Conservation (phyloP, 495 filamentous ascomycete genomes). For the Penicillium waksmanii region DNA sequence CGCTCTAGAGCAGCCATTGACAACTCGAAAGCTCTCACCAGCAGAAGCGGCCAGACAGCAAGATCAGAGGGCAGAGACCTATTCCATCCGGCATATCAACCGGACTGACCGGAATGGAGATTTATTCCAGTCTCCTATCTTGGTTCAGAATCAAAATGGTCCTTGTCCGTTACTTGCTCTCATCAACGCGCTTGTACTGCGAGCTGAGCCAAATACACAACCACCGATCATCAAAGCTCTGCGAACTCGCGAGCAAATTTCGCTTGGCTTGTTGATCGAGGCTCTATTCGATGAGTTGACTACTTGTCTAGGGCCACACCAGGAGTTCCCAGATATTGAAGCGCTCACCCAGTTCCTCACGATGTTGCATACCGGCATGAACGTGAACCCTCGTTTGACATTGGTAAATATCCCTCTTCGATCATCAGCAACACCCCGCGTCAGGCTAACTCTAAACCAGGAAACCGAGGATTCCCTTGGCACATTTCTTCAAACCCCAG, state of each 20-base stretch:
- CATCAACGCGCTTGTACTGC: constrained; percentile 87
- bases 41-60: constrained; percentile 42
- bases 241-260: constrained; percentile 81
- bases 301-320: constrained; percentile 56
- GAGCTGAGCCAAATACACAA: constrained; percentile 63
- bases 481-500: constrained; percentile 77
- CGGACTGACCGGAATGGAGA: constrained; percentile 54
- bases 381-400: constrained; percentile 90
- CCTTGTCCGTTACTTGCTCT: constrained; percentile 92
- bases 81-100: constrained; percentile 70
- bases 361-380: constrained; percentile 94
- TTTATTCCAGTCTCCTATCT: constrained; percentile 69
- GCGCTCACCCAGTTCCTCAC: constrained; percentile 87
- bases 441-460: constrained; percentile 35
- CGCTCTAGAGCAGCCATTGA: constrained; percentile 1
- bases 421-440: not conserved
- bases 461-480: constrained; percentile 58
- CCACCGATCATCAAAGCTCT: constrained; percentile 78
- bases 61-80: constrained; percentile 63
- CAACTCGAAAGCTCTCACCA: constrained; percentile 29
- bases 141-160: constrained; percentile 91
- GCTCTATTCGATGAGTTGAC: constrained; percentile 91
- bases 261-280: constrained; percentile 79
- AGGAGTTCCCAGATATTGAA: constrained; percentile 78
- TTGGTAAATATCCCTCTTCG: constrained; percentile 35